Conservation (phyloP, 176 grass and related monocot species). For the Zoysia pacifica region DNA sequence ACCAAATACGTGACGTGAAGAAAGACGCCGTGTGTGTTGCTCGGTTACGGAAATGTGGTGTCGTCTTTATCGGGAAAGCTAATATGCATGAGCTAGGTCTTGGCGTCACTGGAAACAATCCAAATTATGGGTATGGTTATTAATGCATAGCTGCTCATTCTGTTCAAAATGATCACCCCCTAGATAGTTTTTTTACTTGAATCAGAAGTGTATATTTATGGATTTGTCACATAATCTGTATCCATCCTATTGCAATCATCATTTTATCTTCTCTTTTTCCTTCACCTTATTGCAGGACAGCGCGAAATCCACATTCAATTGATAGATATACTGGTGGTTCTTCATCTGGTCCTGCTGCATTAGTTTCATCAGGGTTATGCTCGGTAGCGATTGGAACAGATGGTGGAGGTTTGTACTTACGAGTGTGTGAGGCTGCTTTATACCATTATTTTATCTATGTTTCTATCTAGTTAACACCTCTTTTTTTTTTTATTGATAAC, state of each 20-base stretch:
- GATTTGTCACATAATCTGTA: conserved; percentile 11
- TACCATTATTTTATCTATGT: conserved; percentile 20
- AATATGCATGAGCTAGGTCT: conserved; percentile 99
- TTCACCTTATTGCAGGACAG: conserved; percentile 64
- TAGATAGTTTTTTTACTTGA: not conserved
- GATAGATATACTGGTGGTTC: conserved; percentile 98
- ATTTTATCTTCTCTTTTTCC: conserved; percentile 19
- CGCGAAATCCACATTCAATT: conserved; percentile 89
- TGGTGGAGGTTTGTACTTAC: conserved; percentile 70
- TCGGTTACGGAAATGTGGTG: conserved; percentile 86
- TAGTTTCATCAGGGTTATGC: conserved; percentile 93
- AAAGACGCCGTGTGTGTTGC: conserved; percentile 76
- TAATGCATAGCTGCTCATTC: not conserved
- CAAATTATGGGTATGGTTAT: conserved; percentile 81
- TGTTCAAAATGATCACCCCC: not conserved
- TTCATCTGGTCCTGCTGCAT: conserved; percentile 93
- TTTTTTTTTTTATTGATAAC: conserved; percentile 23
- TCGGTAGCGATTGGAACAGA: conserved; percentile 90
- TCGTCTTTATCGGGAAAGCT: conserved; percentile 91
- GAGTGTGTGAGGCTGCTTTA: not conserved
- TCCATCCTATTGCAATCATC: conserved; percentile 11
- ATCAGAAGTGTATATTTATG: not conserved
- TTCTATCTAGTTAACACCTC: conserved; percentile 1
- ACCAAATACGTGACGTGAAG: conserved; percentile 60
- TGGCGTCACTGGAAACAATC: conserved; percentile 96